A percentile compares a stretch with the other conserved stretches of the same genome.
Conservation (phyloP, 2,329 filamentous ascomycete species). For the Ascosphaera acerosa region DNA sequence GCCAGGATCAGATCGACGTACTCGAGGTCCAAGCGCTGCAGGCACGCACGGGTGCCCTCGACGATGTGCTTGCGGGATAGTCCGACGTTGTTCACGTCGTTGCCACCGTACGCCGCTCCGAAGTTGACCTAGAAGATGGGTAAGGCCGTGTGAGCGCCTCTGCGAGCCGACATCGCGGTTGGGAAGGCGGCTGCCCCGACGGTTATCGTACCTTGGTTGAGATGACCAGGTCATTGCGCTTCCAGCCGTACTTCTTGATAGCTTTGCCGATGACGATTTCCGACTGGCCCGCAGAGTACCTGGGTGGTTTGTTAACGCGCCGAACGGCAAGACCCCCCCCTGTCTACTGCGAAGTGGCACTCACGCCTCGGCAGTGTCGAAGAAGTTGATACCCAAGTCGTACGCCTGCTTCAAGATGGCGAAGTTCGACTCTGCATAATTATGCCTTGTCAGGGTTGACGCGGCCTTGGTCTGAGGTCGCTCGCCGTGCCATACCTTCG, state of each 20-base stretch:
- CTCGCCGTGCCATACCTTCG: conserved; percentile 31
- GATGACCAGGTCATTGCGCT: conserved; percentile 25
- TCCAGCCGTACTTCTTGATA: conserved; percentile 32
- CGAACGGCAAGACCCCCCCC: too few relatives aligned
- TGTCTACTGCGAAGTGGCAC: background rate
- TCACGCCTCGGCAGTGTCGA: conserved; percentile 29
- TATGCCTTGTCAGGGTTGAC: background rate
- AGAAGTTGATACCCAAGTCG: conserved; percentile 31
- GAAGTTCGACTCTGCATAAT: conserved; percentile 9
- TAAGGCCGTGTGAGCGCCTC: conserved; percentile 6
- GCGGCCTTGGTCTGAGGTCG: background rate
- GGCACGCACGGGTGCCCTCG: conserved; percentile 34
- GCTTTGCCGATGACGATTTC: conserved; percentile 30
- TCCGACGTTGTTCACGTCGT: conserved; percentile 39
- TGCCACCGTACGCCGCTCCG: conserved; percentile 33
- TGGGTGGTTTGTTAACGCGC: too few relatives aligned
- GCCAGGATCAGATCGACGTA: conserved; percentile 49
- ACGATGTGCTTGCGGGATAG: conserved; percentile 46
- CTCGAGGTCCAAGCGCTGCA: conserved; percentile 35
- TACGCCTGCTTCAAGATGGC: conserved; percentile 27
- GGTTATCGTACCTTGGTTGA: conserved; percentile 13
- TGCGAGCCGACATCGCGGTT: conserved; percentile 6
- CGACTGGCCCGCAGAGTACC: conserved; percentile 26
- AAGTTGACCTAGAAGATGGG: conserved; percentile 32
- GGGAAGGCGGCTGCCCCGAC: too few relatives aligned